These are phyloP conservation scores for Wallacemonas collosoma DNA, from an alignment of 208 protist species.

Conservation along the genomic window DNA sequence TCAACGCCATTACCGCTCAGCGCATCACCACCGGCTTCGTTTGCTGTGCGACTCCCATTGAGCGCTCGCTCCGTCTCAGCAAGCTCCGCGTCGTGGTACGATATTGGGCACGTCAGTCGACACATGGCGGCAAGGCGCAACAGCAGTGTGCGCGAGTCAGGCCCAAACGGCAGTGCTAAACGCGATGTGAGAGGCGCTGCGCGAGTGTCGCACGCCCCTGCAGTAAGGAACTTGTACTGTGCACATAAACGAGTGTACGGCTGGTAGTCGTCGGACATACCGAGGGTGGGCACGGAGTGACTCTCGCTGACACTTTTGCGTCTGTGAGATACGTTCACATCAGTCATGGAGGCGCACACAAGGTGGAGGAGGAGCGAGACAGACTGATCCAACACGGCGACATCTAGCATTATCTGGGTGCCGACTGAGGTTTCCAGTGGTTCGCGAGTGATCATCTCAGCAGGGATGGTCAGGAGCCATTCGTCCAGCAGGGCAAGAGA, in stretches of 20 bases:
- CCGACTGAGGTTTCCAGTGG: background rate
- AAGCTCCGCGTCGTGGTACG: background rate
- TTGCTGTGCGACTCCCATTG: no score
- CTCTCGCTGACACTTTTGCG: no score
- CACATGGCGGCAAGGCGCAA: background rate
- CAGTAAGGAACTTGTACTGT: no score
- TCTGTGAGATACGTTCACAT: no score
- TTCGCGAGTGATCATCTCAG: constrained; percentile 1
- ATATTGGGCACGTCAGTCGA: background rate
- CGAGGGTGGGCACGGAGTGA: no score
- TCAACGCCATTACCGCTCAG: constrained; percentile 28
- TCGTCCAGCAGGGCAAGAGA: background rate
- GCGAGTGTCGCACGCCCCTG: no score
- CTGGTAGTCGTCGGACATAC: no score
- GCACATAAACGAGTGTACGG: no score
- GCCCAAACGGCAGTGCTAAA: background rate
- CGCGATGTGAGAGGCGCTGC: background rate
- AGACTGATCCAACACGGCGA: background rate
- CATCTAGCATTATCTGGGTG: background rate
- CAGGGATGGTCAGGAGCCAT: constrained; percentile 6
- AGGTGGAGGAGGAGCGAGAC: constrained; percentile 1
- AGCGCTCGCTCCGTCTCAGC: background rate
- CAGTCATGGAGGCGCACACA: background rate
- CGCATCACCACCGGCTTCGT: background rate
- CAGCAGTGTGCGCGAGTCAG: constrained; percentile 6